Evolutionary conservation across 2,329 filamentous ascomycete species (phyloP).

Genomic region (Ophiostoma sp.): DNA sequence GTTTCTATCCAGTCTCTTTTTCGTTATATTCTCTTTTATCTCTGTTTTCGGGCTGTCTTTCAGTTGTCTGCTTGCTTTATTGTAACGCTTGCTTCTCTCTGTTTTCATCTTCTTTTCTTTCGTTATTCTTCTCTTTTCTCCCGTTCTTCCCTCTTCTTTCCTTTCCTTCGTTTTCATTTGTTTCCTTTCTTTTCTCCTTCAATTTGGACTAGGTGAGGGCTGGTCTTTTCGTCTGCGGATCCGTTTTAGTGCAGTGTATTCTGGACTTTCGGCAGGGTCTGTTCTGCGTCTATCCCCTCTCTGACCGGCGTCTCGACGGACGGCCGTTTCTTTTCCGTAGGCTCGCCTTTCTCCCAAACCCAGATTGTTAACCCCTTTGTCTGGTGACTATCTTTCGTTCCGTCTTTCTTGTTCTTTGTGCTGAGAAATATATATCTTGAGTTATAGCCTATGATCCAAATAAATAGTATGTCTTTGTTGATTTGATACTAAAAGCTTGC

Average conservation of each 20-base stretch:
- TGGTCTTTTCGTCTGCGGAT: background rate
- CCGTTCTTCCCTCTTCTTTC: background rate
- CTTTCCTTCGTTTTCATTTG: background rate
- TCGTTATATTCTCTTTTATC: background rate
- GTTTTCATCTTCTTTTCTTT: background rate
- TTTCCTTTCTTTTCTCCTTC: background rate
- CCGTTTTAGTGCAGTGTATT: background rate
- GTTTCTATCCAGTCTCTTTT: background rate
- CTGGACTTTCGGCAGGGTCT: background rate
- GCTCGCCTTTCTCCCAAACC: too few relatives aligned
- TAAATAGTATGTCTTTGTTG: too few relatives aligned
- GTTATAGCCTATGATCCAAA: too few relatives aligned
- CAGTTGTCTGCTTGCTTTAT: background rate
- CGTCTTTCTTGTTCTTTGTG: too few relatives aligned
- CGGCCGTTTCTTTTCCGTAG: too few relatives aligned
- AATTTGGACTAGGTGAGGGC: background rate
- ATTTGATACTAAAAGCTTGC: too few relatives aligned
- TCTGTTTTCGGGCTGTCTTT: background rate
- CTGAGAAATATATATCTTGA: too few relatives aligned
- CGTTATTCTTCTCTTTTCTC: background rate
- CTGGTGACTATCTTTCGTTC: too few relatives aligned
- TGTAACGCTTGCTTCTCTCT: background rate
- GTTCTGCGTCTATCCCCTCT: background rate
- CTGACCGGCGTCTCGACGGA: too few relatives aligned
- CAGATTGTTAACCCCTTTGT: too few relatives aligned